A percentile compares a stretch with the other conserved stretches of the same genome.
Evolutionary conservation across 2,329 filamentous ascomycete species (phyloP).

Genomic region (Talaromyces atroroseus): DNA sequence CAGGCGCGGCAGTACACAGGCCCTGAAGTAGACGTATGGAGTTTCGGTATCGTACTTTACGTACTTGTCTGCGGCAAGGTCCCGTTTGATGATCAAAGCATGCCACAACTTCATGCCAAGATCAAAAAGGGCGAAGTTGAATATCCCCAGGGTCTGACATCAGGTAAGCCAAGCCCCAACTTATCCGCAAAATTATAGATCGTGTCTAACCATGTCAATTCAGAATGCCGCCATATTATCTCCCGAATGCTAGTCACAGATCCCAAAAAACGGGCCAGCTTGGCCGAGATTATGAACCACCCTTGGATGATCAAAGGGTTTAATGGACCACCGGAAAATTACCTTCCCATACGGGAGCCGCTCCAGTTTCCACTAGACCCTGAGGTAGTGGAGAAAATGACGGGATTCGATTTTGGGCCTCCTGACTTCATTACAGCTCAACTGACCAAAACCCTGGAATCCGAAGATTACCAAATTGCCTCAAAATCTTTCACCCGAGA

Average conservation of each 20-base stretch:
- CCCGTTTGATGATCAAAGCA: constrained; percentile 97
- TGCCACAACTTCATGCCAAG: constrained; percentile 96
- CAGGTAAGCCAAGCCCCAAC: constrained; percentile 55
- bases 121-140: constrained; percentile 97
- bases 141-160: constrained; percentile 87
- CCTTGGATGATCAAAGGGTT: constrained; percentile 96
- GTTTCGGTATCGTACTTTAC: constrained; percentile 96
- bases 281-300: constrained; percentile 89
- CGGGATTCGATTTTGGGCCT: constrained; percentile 92
- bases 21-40: constrained; percentile 97
- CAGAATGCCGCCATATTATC: constrained; percentile 90
- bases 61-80: constrained; percentile 97
- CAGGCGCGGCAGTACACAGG: constrained; percentile 93
- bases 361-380: constrained; percentile 77
- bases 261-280: constrained; percentile 74
- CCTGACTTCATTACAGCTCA: constrained; percentile 77
- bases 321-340: constrained; percentile 79
- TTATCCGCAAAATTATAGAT: constrained; percentile 14
- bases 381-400: constrained; percentile 86
- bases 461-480: constrained; percentile 86
- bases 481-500: constrained; percentile 67
- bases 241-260: constrained; percentile 95
- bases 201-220: constrained; percentile 29
- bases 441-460: constrained; percentile 79
- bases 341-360: constrained; percentile 75